Evolutionary conservation across 2,329 filamentous ascomycete genomes (phyloP), one percentile per base, ranked within the genome.

Genomic region (Didymella pomorum): DNA sequence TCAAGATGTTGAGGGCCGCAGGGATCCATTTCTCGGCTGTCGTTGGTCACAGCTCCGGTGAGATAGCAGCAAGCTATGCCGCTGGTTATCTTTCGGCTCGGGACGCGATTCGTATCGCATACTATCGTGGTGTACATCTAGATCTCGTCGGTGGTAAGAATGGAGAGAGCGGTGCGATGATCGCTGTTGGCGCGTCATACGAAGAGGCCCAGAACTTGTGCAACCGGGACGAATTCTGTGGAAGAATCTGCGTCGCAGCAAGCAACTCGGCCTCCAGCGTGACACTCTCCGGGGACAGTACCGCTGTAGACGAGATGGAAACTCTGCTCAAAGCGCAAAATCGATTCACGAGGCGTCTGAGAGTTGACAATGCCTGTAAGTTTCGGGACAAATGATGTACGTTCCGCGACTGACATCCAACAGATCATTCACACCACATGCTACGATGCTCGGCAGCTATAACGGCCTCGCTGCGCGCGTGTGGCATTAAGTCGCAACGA

Each of bases 361-460:
- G 76, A 54, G 79, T 82, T 1, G 77, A 80, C 21, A 76, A 53
- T 43, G 55, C 55, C 2, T 58, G 55, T 58, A 20, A 53, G 55
- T 37, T 3, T 6, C 14, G 4, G 2, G 14, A 21, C n/a, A n/a
- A n/a, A n/a, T n/a, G n/a, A n/a, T n/a, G n/a, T n/a, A n/a, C n/a
- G n/a, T n/a, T n/a, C 18, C 8, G n/a, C n/a, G 9, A 12, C 25
- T 58, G 21, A 58, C 64, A 4, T 5, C 4, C n/a, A 3, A 80
- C 80, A 0, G 83, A 83, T 50, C 81, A 83, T 48, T 81, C 79
- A 0, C 71, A 72, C 23, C 79, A 81, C 29, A 81, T 81, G 79
- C 10, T 49, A 1, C 52, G 59, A 2, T 64, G 61, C 39, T 49
- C 54, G 3, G 58, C 56, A 3, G 46, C 35, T 5, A 68, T 69